These are phyloP conservation scores for Zalerion maritima DNA, from an alignment of 495 filamentous ascomycete species.

Conservation along the genomic window DNA sequence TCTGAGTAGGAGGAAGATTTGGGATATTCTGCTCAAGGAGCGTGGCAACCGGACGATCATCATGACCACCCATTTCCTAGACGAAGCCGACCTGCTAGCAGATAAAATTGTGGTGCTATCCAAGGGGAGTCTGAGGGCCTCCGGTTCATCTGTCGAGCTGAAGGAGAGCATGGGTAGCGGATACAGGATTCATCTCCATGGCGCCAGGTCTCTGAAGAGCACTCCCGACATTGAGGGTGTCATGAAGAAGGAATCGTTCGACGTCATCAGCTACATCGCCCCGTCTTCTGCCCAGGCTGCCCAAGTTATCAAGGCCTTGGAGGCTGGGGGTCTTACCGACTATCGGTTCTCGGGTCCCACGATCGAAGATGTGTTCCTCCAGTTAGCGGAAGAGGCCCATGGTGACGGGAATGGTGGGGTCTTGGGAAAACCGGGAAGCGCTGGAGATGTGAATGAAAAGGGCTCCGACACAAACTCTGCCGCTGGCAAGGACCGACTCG, in stretches of 20 bases:
- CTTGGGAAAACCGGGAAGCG: slow-evolving; percentile 4
- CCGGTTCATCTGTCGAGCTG: slow-evolving; percentile 65
- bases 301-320: slow-evolving; percentile 48
- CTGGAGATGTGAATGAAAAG: too few species aligned
- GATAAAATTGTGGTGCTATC: slow-evolving; percentile 68
- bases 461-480: too few species aligned
- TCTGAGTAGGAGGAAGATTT: slow-evolving; percentile 66
- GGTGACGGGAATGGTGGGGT: slow-evolving; percentile 20
- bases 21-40: slow-evolving; percentile 75
- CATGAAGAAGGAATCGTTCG: slow-evolving; percentile 41
- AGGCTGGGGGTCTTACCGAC: slow-evolving; percentile 44
- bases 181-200: slow-evolving; percentile 60
- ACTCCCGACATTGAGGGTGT: slow-evolving; percentile 41
- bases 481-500: slow-evolving; percentile 20
- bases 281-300: slow-evolving; percentile 46
- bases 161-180: slow-evolving; percentile 57
- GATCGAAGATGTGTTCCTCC: slow-evolving; percentile 78
- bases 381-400: slow-evolving; percentile 56
- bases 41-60: slow-evolving; percentile 65
- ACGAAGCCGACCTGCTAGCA: slow-evolving; percentile 62
- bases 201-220: slow-evolving; percentile 23
- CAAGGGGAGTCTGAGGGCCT: slow-evolving; percentile 52
- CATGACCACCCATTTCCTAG: slow-evolving; percentile 72
- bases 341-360: slow-evolving; percentile 72
- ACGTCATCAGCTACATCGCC: slow-evolving; percentile 57